These are phyloP conservation scores for Ophiocordyceps camponoti-leonardi DNA, from an alignment of 2,329 filamentous ascomycete genomes.

Conservation along the genomic window DNA sequence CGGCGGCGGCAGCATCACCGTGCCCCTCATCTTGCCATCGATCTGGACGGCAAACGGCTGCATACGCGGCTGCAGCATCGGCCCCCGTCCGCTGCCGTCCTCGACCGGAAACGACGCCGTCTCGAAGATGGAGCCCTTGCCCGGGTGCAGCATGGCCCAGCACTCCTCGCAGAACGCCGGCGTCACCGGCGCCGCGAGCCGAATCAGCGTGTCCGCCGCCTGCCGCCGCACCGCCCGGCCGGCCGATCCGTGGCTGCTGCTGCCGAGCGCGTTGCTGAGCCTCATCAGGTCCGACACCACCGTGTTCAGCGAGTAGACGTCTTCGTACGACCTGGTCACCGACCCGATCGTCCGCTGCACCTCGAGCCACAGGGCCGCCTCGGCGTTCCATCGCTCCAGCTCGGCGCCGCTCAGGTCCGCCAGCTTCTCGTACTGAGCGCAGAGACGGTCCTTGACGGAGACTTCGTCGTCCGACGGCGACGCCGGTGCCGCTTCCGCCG, in stretches of 20 bases:
- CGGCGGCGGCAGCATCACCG: constrained; percentile 43
- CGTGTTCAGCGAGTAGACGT: constrained; percentile 66
- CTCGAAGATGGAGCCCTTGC: constrained; percentile 21
- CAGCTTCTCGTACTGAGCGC: constrained; percentile 12
- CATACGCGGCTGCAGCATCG: constrained; percentile 30
- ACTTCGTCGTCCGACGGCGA: constrained; percentile 4
- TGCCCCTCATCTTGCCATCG: constrained; percentile 61
- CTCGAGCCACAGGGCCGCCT: constrained; percentile 40
- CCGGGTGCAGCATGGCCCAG: constrained; percentile 42
- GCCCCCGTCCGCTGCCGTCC: constrained; percentile 30
- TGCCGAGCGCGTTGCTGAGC: constrained; percentile 52
- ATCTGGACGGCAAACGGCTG: constrained; percentile 53
- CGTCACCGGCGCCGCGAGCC: constrained; percentile 62
- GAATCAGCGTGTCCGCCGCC: constrained; percentile 39
- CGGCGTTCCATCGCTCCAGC: constrained; percentile 24
- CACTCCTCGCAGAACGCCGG: constrained; percentile 71
- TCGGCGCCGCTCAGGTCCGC: constrained; percentile 14
- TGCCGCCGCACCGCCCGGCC: constrained; percentile 27
- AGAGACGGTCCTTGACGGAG: constrained; percentile 18
- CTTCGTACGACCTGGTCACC: constrained; percentile 50
- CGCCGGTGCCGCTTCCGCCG: not conserved
- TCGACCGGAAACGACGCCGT: constrained; percentile 39
- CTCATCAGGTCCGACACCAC: constrained; percentile 69
- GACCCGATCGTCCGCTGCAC: constrained; percentile 51
- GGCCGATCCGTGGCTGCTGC: constrained; percentile 23